Conservation (phyloP, 2,329 filamentous ascomycete species). For the Lachnellula suecica region DNA sequence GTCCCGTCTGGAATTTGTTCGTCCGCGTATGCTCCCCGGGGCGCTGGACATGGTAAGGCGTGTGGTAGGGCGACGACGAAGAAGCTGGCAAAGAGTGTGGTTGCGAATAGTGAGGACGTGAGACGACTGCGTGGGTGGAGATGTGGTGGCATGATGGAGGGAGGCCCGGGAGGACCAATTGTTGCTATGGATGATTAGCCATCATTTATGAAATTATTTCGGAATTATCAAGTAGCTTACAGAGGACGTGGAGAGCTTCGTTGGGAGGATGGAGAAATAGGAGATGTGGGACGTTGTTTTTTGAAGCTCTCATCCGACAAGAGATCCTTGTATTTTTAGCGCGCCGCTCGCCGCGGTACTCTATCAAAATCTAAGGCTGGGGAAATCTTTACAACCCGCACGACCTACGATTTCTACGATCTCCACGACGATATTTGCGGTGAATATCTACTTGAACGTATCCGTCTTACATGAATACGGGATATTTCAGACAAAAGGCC, state of each 20-base stretch:
- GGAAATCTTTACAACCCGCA: constrained; percentile 1
- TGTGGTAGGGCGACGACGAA: constrained; percentile 91
- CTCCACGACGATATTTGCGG: background rate
- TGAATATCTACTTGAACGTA: background rate
- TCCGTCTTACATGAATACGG: too few species aligned
- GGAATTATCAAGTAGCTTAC: background rate
- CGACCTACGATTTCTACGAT: background rate
- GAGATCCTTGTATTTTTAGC: constrained; percentile 3
- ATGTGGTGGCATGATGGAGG: constrained; percentile 19
- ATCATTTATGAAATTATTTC: background rate
- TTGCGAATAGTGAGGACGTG: constrained; percentile 92
- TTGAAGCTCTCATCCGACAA: background rate
- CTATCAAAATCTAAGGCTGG: constrained; percentile 19
- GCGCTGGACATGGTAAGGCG: constrained; percentile 85
- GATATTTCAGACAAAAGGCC: background rate
- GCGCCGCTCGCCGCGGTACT: constrained; percentile 1
- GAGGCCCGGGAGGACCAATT: constrained; percentile 18
- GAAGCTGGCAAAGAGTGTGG: constrained; percentile 87
- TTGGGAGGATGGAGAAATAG: background rate
- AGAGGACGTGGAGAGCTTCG: background rate
- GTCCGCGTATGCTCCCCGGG: constrained; percentile 73
- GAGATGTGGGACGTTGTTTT: background rate
- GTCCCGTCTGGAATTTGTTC: constrained; percentile 35
- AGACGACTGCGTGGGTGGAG: constrained; percentile 91
- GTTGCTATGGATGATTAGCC: constrained; percentile 10